phyloP scores from a whole-genome alignment of 1,139 yeast genomes.

The Spathaspora sp. region DNA sequence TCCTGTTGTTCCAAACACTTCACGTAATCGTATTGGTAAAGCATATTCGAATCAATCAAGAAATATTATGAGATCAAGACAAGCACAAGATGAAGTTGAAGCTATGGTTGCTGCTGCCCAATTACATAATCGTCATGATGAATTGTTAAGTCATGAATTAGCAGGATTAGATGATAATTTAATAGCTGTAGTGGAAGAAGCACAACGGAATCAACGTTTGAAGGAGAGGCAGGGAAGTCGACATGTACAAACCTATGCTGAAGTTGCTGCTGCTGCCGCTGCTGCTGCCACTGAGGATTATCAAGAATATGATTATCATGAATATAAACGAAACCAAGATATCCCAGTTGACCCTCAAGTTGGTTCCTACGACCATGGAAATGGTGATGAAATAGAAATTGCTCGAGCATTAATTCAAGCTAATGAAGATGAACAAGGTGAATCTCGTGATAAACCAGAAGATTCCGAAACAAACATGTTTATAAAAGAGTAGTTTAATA shows the following conservation, averaged over 20 bases:
- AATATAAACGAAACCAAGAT: slow-evolving; percentile 14
- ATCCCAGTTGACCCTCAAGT: slow-evolving; percentile 64
- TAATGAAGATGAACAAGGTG: slow-evolving; percentile 33
- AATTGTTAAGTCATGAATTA: slow-evolving; percentile 37
- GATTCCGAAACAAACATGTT: neutral
- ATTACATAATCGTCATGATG: slow-evolving; percentile 31
- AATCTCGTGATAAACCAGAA: neutral
- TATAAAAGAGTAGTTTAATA: neutral
- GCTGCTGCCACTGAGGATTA: slow-evolving; percentile 13
- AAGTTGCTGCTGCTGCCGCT: slow-evolving; percentile 44
- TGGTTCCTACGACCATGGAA: slow-evolving; percentile 50
- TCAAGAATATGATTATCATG: slow-evolving; percentile 21
- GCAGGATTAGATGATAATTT: slow-evolving; percentile 52
- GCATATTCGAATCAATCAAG: slow-evolving; percentile 24
- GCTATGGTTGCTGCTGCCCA: slow-evolving; percentile 38
- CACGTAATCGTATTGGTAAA: slow-evolving; percentile 9
- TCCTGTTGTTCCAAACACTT: neutral
- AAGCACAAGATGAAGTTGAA: slow-evolving; percentile 30
- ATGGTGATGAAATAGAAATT: slow-evolving; percentile 60
- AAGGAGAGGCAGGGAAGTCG: slow-evolving; percentile 10
- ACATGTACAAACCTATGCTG: slow-evolving; percentile 32
- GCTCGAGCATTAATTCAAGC: slow-evolving; percentile 68
- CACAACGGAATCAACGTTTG: slow-evolving; percentile 39
- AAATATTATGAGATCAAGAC: slow-evolving; percentile 18
- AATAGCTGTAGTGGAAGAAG: slow-evolving; percentile 69